phyloP scores from a whole-genome alignment of 768 basidiomycete genomes.

The Pisolithus tinctorius region DNA sequence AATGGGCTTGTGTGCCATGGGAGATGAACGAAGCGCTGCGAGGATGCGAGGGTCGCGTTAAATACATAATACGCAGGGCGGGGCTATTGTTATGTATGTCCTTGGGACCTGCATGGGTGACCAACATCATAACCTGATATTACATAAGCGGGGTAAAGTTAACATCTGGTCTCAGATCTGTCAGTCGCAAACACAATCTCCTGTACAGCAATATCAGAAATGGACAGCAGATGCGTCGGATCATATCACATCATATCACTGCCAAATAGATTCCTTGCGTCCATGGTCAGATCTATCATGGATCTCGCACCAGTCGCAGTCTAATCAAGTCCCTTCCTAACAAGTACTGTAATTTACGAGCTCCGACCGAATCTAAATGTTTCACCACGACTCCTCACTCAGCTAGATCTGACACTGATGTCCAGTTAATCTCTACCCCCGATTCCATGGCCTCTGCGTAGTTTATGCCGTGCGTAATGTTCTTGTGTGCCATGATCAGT shows the following conservation, averaged over 20 bases:
- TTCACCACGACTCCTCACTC: not conserved
- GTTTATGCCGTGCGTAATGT: no score
- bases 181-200: no score
- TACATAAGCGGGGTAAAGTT: no score
- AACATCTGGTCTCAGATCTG: no score
- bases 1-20: constrained; percentile 11
- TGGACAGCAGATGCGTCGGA: no score
- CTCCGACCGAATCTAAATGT: not conserved
- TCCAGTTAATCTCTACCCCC: not conserved
- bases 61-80: not conserved
- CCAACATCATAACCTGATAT: no score
- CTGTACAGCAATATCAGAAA: no score
- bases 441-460: no score
- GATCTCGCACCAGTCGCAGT: no score
- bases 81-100: not conserved
- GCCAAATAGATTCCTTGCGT: not conserved
- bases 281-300: not conserved
- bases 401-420: not conserved
- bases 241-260: no score
- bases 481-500: no score
- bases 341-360: not conserved
- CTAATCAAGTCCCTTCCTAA: not conserved
- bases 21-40: constrained; percentile 25
- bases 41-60: not conserved
- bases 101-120: not conserved